These are phyloP conservation scores for Phlyctochytrium planicorne DNA, from an alignment of 192 early-diverging fungal genomes.

Conservation along the genomic window DNA sequence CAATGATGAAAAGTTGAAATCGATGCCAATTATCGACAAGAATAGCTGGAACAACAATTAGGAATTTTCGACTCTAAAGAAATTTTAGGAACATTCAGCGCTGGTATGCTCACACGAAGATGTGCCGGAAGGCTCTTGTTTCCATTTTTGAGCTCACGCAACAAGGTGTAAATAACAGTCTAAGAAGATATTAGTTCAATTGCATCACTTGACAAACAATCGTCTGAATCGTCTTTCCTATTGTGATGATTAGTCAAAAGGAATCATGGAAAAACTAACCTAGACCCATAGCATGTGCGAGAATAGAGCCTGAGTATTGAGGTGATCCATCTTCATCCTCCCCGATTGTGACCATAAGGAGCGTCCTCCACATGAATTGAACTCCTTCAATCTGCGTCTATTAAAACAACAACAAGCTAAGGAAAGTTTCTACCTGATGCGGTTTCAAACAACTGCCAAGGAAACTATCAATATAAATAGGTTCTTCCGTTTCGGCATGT, in stretches of 20 bases:
- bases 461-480: constrained; percentile 56
- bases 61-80: constrained; percentile 45
- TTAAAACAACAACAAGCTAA: constrained; percentile 16
- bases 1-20: too few relatives aligned
- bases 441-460: constrained; percentile 57
- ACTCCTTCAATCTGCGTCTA: constrained; percentile 64
- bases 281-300: constrained; percentile 86
- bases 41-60: constrained; percentile 73
- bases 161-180: constrained; percentile 65
- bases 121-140: constrained; percentile 58
- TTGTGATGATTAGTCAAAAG: constrained; percentile 6
- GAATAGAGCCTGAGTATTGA: constrained; percentile 63
- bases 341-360: constrained; percentile 62
- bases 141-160: constrained; percentile 52
- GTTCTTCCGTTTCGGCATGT: constrained; percentile 52
- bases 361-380: constrained; percentile 77
- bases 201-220: constrained; percentile 38
- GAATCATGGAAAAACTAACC: constrained; percentile 34
- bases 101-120: too few relatives aligned
- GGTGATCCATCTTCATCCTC: constrained; percentile 11
- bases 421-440: constrained; percentile 49
- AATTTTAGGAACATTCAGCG: too few relatives aligned
- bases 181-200: not conserved
- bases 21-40: constrained; percentile 71
- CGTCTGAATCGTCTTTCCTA: constrained; percentile 74